phyloP scores from a whole-genome alignment of 805 yeast genomes.

The Cyberlindnera bimundalis region DNA sequence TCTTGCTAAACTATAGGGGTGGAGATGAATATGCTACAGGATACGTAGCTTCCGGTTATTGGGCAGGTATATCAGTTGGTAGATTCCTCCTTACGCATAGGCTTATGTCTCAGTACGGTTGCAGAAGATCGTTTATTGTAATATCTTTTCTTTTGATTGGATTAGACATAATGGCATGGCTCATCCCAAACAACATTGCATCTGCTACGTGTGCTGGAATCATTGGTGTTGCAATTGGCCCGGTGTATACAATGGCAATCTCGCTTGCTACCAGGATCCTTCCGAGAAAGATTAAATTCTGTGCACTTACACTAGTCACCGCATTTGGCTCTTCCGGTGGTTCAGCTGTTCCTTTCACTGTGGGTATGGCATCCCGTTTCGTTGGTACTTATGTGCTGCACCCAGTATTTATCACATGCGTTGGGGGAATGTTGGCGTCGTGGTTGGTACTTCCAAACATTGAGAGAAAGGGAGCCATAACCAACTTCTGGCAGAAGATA shows the following conservation, averaged over 20 bases:
- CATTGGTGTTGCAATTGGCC: slow-evolving; percentile 55
- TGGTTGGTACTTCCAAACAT: slow-evolving; percentile 46
- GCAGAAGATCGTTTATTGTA: slow-evolving; percentile 41
- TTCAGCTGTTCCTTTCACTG: slow-evolving; percentile 48
- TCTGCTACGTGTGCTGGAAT: slow-evolving; percentile 45
- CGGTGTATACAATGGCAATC: slow-evolving; percentile 52
- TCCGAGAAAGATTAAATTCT: slow-evolving; percentile 49
- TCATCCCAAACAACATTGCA: slow-evolving; percentile 39
- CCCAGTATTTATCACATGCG: slow-evolving; percentile 43
- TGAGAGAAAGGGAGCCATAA: slow-evolving; percentile 29
- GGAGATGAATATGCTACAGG: slow-evolving; percentile 43
- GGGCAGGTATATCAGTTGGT: slow-evolving; percentile 64
- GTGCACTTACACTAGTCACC: slow-evolving; percentile 47
- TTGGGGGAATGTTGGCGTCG: slow-evolving; percentile 30
- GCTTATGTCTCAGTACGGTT: slow-evolving; percentile 39
- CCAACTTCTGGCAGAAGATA: slow-evolving; percentile 21
- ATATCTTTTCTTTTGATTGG: slow-evolving; percentile 34
- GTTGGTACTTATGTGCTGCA: slow-evolving; percentile 50
- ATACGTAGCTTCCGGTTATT: slow-evolving; percentile 59
- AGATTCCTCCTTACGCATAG: slow-evolving; percentile 45
- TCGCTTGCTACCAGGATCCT: slow-evolving; percentile 40
- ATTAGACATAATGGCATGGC: slow-evolving; percentile 46
- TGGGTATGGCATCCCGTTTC: slow-evolving; percentile 53
- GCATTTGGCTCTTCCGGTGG: slow-evolving; percentile 58
- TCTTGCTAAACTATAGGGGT: slow-evolving; percentile 46